Evolutionary conservation across 2,329 filamentous ascomycete genomes (phyloP), one percentile per base, ranked within the genome.

Genomic region (Penicillium sp.): DNA sequence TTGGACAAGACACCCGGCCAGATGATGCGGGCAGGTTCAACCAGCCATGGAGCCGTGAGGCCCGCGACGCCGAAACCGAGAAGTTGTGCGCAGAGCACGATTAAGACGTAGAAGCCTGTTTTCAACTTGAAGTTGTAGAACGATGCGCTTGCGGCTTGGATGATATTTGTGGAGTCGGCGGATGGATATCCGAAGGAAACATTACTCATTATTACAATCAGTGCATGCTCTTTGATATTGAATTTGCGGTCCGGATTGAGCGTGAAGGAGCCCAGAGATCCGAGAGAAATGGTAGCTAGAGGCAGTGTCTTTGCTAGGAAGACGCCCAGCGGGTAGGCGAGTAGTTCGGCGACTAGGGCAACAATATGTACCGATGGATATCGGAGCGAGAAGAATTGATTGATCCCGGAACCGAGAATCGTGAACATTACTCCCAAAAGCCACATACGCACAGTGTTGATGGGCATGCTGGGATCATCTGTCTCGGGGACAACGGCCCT

Each of bases 141-240:
- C 2, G 56, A 52, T 51, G 50, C 34, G 37, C 60, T 68, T 4
- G 74, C 65, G 2, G 75, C 75, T 53, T 78, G 73, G 44, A 78
- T 73, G 30, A 78, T 71, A 42, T 75, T 77, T n/a, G 76, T 78
- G 1, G 75, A 64, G 41, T 77, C 75, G 7, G 76, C 75, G 9
- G 70, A 73, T 15, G 73, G 73, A 49, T 74, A 77, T 0, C 76
- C 75, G 52, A 80, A 79, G 4, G 75, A 75, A 15, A 78, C 75
- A 52, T 80, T 80, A 55, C 71, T 74, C 76, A 79, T 78, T 46
- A 79, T 76, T 30, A 76, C 75, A 29, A 78, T 69, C 12, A 78
- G 55, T 1, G 74, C 70, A 49, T 79, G 76, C 42, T 79, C 76
- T 54, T 78, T 78, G 62, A 77, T 73, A 54, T 78, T 78, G 62